Conservation (phyloP, 208 protist species). For the Leishmania tropica region DNA sequence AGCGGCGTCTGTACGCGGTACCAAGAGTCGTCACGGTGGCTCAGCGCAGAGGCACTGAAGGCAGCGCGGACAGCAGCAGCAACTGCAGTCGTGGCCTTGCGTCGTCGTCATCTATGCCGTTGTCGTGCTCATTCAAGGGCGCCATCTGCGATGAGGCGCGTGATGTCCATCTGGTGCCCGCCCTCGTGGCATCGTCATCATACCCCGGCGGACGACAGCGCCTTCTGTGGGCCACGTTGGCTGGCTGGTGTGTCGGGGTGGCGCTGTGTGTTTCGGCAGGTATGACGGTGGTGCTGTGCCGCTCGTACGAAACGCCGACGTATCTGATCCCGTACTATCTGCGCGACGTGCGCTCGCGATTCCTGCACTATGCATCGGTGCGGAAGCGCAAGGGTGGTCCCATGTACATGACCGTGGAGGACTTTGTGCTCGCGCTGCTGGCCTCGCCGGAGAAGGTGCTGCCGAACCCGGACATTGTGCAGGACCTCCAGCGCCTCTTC, state of each 20-base stretch:
- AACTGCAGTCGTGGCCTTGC: not conserved
- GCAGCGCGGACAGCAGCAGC: not conserved
- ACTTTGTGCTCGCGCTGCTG: slow-evolving; percentile 85
- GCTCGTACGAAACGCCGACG: slow-evolving; percentile 73
- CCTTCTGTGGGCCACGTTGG: slow-evolving; percentile 14
- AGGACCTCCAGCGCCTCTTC: slow-evolving; percentile 48
- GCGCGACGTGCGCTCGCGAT: slow-evolving; percentile 74
- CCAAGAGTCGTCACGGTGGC: not conserved
- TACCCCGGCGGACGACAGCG: not conserved
- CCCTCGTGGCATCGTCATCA: not conserved
- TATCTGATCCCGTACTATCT: slow-evolving; percentile 92
- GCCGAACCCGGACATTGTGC: slow-evolving; percentile 16
- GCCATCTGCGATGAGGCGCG: not conserved
- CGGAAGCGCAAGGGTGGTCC: slow-evolving; percentile 53
- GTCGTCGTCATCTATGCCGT: not conserved
- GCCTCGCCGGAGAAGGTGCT: slow-evolving; percentile 51
- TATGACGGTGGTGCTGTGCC: slow-evolving; percentile 48
- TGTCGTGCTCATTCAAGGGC: not conserved
- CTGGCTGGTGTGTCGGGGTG: slow-evolving; percentile 33
- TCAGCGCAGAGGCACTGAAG: not conserved
- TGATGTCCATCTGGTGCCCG: not conserved
- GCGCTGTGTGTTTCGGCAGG: slow-evolving; percentile 14
- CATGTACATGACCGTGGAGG: slow-evolving; percentile 84
- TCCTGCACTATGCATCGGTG: slow-evolving; percentile 87
- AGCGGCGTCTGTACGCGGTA: not conserved